Evolutionary conservation across 2,329 filamentous ascomycete genomes (phyloP).

Genomic region (Pyricularia pennisetigena): DNA sequence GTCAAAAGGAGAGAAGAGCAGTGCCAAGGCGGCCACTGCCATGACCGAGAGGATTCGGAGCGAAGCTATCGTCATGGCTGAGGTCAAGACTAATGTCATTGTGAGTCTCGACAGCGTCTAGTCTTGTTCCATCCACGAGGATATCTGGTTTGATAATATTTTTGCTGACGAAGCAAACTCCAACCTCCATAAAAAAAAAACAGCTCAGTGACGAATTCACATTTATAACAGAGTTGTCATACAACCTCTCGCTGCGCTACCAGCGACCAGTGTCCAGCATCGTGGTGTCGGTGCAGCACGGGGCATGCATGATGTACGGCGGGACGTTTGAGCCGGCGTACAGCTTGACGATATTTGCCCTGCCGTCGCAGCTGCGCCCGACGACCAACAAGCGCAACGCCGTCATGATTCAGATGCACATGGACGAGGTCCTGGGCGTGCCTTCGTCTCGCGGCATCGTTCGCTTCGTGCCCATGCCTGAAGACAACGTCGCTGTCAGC

Average conservation of each 20-base stretch:
- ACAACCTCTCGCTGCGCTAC: slow-evolving; percentile 65
- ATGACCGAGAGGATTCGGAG: slow-evolving; percentile 35
- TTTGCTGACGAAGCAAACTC: neutral
- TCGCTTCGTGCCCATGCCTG: slow-evolving; percentile 58
- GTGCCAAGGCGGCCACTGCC: slow-evolving; percentile 17
- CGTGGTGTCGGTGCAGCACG: slow-evolving; percentile 66
- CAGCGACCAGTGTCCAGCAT: slow-evolving; percentile 64
- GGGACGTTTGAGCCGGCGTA: slow-evolving; percentile 74
- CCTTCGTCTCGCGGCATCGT: slow-evolving; percentile 57
- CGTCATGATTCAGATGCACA: slow-evolving; percentile 63
- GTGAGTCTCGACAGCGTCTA: slow-evolving; percentile 28
- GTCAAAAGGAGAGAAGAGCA: slow-evolving; percentile 17
- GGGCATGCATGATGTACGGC: slow-evolving; percentile 63
- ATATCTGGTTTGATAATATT: neutral
- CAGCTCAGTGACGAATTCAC: slow-evolving; percentile 67
- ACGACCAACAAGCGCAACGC: slow-evolving; percentile 71
- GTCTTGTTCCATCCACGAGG: neutral
- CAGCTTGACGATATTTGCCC: slow-evolving; percentile 60
- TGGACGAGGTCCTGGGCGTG: slow-evolving; percentile 63
- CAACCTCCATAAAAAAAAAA: too few relatives aligned
- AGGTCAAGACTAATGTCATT: slow-evolving; percentile 54
- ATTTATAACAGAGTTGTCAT: slow-evolving; percentile 64
- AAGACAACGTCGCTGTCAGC: slow-evolving; percentile 63
- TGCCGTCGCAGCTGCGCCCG: slow-evolving; percentile 59
- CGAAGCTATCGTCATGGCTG: slow-evolving; percentile 51